A percentile compares a stretch with the other conserved stretches of the same genome.
These are phyloP conservation scores for Talaromyces islandicus DNA, from an alignment of 2,329 filamentous ascomycete genomes.

Conservation along the genomic window DNA sequence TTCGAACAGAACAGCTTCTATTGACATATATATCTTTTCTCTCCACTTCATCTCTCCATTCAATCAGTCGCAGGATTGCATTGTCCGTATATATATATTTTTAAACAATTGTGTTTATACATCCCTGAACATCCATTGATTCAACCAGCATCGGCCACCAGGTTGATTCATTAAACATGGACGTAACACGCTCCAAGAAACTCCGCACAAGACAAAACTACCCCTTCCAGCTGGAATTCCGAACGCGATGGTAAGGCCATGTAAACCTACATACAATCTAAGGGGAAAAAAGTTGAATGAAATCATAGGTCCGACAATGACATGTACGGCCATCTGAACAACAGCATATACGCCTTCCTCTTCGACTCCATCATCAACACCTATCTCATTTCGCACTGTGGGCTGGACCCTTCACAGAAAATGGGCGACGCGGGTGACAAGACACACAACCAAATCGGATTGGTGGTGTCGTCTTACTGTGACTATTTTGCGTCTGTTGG, in stretches of 20 bases:
- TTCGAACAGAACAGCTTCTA: background rate
- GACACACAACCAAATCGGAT: slow-evolving; percentile 60
- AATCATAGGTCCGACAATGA: slow-evolving; percentile 75
- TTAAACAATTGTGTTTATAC: background rate
- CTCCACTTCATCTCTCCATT: background rate
- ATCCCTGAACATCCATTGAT: background rate
- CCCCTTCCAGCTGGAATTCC: slow-evolving; percentile 70
- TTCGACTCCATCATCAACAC: slow-evolving; percentile 89
- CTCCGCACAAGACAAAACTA: slow-evolving; percentile 65
- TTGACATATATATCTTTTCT: background rate
- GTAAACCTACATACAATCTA: background rate
- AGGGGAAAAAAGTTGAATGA: background rate
- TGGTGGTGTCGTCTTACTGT: slow-evolving; percentile 79
- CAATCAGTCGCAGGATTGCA: background rate
- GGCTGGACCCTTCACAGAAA: slow-evolving; percentile 52
- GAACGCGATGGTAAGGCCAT: slow-evolving; percentile 67
- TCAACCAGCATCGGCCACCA: background rate
- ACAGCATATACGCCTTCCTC: slow-evolving; percentile 76
- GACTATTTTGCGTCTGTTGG: slow-evolving; percentile 78
- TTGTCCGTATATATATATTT: background rate
- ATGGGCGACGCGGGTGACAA: background rate
- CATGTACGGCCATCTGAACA: slow-evolving; percentile 93
- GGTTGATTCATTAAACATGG: background rate
- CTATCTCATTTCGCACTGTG: slow-evolving; percentile 75
- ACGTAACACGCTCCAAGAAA: slow-evolving; percentile 47